Evolutionary conservation across 768 basidiomycete genomes (phyloP).

Genomic region (Xerocomus brunneocitrinus): DNA sequence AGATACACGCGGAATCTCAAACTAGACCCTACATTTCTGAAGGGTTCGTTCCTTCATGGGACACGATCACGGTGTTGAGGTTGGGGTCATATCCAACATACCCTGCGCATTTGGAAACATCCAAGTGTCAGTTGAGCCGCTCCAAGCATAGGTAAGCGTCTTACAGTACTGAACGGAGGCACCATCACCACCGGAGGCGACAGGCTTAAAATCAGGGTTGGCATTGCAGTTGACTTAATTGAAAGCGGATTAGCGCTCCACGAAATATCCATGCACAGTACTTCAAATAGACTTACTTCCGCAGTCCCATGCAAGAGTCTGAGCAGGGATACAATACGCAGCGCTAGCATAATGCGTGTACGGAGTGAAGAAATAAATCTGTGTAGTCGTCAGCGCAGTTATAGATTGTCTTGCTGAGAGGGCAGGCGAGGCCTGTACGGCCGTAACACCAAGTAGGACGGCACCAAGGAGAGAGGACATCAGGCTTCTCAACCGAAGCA

Average conservation of each 20-base stretch:
- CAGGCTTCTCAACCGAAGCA: neutral
- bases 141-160: neutral
- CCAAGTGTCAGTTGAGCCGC: neutral
- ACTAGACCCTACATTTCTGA: slow-evolving; percentile 22
- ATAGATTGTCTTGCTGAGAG: slow-evolving; percentile 36
- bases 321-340: slow-evolving; percentile 43
- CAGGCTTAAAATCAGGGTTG: slow-evolving; percentile 43
- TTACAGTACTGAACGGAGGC: slow-evolving; percentile 40
- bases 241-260: neutral
- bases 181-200: slow-evolving; percentile 48
- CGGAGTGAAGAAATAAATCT: slow-evolving; percentile 42
- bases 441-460: slow-evolving; percentile 11
- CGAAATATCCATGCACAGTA: neutral
- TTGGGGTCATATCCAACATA: slow-evolving; percentile 49
- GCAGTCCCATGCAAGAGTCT: slow-evolving; percentile 48
- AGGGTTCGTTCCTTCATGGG: slow-evolving; percentile 36
- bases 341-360: slow-evolving; percentile 50
- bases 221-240: slow-evolving; percentile 42
- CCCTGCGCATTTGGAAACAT: slow-evolving; percentile 32
- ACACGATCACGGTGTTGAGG: slow-evolving; percentile 33
- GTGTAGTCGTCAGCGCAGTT: slow-evolving; percentile 34
- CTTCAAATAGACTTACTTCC: slow-evolving; percentile 38
- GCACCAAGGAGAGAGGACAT: slow-evolving; percentile 20
- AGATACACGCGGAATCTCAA: neutral
- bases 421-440: slow-evolving; percentile 19